A percentile compares a stretch with the other conserved stretches of the same genome.
These are phyloP conservation scores for Pouteria campechiana DNA, from an alignment of 179 eudicot species.

Conservation along the genomic window DNA sequence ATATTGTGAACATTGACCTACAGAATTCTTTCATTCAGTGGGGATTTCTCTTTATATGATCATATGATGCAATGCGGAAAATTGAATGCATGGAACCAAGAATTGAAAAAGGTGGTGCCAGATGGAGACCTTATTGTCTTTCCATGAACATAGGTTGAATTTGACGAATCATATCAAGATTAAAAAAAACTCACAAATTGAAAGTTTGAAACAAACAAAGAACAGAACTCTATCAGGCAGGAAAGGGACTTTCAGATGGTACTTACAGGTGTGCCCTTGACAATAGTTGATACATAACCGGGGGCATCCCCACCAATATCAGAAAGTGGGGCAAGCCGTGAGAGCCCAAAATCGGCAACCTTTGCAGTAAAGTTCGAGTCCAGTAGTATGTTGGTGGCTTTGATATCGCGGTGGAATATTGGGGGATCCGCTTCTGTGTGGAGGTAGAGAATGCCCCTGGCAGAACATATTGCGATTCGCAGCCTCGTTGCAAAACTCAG, in stretches of 20 bases:
- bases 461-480: constrained; percentile 46
- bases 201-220: no score
- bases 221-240: no score
- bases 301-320: constrained; percentile 39
- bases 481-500: constrained; percentile 45
- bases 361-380: constrained; percentile 42
- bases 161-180: no score
- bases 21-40: no score
- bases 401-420: constrained; percentile 58
- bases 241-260: not conserved
- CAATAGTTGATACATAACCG: constrained; percentile 46
- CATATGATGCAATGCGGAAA: no score
- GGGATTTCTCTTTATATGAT: no score
- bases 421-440: constrained; percentile 71
- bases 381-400: constrained; percentile 59
- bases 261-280: constrained; percentile 68
- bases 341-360: constrained; percentile 73
- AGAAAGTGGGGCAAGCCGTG: constrained; percentile 46
- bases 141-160: no score
- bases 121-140: no score
- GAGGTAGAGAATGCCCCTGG: constrained; percentile 53
- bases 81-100: no score
- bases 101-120: no score
- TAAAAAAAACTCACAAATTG: no score
- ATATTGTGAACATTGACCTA: no score